Evolutionary conservation across 805 yeast species (phyloP).

Genomic region (Pichia gijzeniarum): DNA sequence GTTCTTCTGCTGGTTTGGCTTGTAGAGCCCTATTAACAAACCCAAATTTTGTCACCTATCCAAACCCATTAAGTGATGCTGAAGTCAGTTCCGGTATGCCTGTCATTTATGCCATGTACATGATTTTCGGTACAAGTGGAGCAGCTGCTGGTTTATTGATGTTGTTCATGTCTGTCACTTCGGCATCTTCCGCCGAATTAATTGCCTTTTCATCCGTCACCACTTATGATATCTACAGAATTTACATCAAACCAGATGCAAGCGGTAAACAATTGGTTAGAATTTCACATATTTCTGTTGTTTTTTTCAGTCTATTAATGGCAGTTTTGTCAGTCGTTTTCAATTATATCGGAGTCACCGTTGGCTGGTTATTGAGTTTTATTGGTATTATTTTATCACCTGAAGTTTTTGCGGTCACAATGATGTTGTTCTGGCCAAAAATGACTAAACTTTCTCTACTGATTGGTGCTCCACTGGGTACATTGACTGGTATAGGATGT

Average conservation of each 20-base stretch:
- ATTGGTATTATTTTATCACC: conserved; percentile 36
- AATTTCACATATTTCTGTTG: conserved; percentile 30
- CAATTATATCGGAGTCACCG: conserved; percentile 37
- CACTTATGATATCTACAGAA: conserved; percentile 36
- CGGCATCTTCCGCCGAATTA: conserved; percentile 37
- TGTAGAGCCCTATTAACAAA: conserved; percentile 30
- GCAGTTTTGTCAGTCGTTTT: conserved; percentile 34
- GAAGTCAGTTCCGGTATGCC: conserved; percentile 38
- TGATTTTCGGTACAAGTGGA: conserved; percentile 35
- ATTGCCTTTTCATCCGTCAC: conserved; percentile 36
- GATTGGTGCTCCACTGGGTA: conserved; percentile 44
- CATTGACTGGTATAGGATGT: conserved; percentile 47
- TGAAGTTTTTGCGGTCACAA: conserved; percentile 29
- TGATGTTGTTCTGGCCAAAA: conserved; percentile 33
- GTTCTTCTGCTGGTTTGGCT: conserved; percentile 38
- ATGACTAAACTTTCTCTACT: conserved; percentile 23
- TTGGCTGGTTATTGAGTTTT: conserved; percentile 36
- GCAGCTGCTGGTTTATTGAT: conserved; percentile 36
- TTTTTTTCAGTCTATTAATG: conserved; percentile 38
- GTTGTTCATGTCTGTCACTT: conserved; percentile 38
- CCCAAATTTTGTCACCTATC: conserved; percentile 36
- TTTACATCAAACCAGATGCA: conserved; percentile 35
- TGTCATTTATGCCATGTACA: conserved; percentile 30
- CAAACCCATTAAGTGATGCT: conserved; percentile 30
- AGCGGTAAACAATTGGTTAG: conserved; percentile 32